Percentiles rank a stretch among this genome's conserved stretches.
Conservation (phyloP, 371 early-diverging fungal genomes). For the Saksenaea oblongispora region DNA sequence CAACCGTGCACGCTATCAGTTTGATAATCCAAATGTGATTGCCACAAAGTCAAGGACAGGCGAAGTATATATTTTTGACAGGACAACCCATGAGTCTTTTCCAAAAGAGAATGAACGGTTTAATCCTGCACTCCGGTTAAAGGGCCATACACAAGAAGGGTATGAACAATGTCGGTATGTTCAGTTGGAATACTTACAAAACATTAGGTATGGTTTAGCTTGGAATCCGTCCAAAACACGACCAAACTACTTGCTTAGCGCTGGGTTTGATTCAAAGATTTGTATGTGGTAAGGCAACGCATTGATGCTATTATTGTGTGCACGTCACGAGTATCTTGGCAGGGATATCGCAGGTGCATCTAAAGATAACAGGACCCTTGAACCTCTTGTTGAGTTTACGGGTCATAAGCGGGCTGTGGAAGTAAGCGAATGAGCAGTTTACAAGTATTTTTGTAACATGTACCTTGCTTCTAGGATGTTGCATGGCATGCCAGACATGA, state of each 20-base stretch:
- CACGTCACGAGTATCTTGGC: neutral
- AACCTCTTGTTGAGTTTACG: constrained; percentile 71
- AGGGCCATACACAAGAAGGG: constrained; percentile 95
- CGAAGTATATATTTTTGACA: constrained; percentile 95
- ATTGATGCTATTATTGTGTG: neutral
- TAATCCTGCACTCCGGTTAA: constrained; percentile 83
- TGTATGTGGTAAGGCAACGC: constrained; percentile 69
- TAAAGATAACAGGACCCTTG: constrained; percentile 63
- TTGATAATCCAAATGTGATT: constrained; percentile 89
- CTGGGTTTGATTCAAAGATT: constrained; percentile 84
- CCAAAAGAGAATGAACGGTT: constrained; percentile 71
- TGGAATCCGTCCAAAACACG: constrained; percentile 68
- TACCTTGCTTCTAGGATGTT: constrained; percentile 70
- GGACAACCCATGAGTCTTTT: constrained; percentile 82
- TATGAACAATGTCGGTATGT: constrained; percentile 28
- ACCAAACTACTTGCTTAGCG: constrained; percentile 74
- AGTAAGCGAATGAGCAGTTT: constrained; percentile 30
- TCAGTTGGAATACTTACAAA: neutral
- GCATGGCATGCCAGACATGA: constrained; percentile 87
- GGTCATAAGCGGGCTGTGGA: constrained; percentile 93
- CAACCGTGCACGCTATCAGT: constrained; percentile 95
- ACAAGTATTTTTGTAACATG: constrained; percentile 3
- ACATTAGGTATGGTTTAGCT: constrained; percentile 67
- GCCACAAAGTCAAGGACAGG: constrained; percentile 92
- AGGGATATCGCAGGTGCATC: constrained; percentile 41